Percentiles rank a stretch among this genome's conserved stretches.
phyloP scores from a whole-genome alignment of 2,329 filamentous ascomycete species.

The Penicillium italicum region DNA sequence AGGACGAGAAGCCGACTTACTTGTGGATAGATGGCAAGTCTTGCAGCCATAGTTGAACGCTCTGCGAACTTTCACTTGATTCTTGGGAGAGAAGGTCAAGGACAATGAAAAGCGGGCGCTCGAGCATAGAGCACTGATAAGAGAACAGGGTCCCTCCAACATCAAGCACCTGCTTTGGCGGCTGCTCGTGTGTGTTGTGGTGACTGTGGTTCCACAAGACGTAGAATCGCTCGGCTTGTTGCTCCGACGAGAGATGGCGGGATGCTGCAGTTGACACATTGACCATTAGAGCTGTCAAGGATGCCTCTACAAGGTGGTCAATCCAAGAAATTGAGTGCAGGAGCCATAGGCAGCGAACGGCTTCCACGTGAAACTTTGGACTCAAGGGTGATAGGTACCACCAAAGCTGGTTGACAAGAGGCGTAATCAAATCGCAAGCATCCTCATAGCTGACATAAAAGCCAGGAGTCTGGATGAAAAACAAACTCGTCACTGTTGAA shows the following conservation, averaged over 20 bases:
- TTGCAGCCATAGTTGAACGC: conserved; percentile 76
- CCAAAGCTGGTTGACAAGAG: conserved; percentile 73
- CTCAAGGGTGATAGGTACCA: conserved; percentile 72
- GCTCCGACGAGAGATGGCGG: conserved; percentile 30
- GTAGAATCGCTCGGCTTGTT: conserved; percentile 40
- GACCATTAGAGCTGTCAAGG: conserved; percentile 67
- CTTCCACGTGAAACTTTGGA: conserved; percentile 92
- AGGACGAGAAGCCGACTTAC: conserved; percentile 32
- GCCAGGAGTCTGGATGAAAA: conserved; percentile 34
- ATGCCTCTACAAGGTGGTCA: conserved; percentile 74
- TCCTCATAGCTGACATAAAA: conserved; percentile 42
- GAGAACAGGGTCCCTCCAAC: conserved; percentile 28
- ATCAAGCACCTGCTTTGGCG: conserved; percentile 31
- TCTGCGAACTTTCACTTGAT: conserved; percentile 69
- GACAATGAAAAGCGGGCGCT: conserved; percentile 74
- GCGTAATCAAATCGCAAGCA: conserved; percentile 61
- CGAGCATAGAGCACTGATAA: conserved; percentile 61
- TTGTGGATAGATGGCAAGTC: conserved; percentile 49
- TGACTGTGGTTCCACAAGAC: conserved; percentile 45
- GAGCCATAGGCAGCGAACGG: conserved; percentile 80
- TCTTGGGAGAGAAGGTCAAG: conserved; percentile 74
- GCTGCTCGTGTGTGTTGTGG: conserved; percentile 37
- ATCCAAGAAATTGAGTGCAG: conserved; percentile 68
- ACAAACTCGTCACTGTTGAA: conserved; percentile 48
- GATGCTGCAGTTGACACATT: conserved; percentile 34